A percentile compares a stretch with the other conserved stretches of the same genome.
These are phyloP conservation scores for Vigna hirtella DNA, from an alignment of 306 rosid species.

Conservation along the genomic window DNA sequence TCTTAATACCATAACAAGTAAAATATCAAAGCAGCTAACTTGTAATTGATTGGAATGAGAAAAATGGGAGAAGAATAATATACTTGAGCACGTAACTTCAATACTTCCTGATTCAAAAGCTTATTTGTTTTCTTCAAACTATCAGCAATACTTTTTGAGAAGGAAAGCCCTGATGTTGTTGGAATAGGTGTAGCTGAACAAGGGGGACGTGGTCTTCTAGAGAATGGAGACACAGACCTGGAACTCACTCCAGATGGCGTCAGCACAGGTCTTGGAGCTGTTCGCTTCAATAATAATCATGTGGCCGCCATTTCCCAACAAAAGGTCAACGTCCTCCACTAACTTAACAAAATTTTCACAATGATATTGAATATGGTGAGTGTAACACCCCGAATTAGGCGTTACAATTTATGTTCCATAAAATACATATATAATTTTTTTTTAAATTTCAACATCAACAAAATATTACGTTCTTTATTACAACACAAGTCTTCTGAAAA, in stretches of 20 bases:
- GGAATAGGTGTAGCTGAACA: slow-evolving; percentile 99
- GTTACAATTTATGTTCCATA: too few species aligned
- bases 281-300: slow-evolving; percentile 52
- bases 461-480: too few species aligned
- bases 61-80: slow-evolving; percentile 33
- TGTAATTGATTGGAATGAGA: slow-evolving; percentile 10
- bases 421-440: too few species aligned
- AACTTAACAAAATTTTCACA: too few species aligned
- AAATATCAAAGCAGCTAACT: slow-evolving; percentile 26
- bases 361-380: too few species aligned
- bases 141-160: slow-evolving; percentile 84
- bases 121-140: slow-evolving; percentile 94
- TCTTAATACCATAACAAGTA: slow-evolving; percentile 16
- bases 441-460: too few species aligned
- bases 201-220: slow-evolving; percentile 93
- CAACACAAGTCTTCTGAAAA: too few species aligned
- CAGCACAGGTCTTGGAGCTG: slow-evolving; percentile 81
- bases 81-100: slow-evolving; percentile 85
- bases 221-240: slow-evolving; percentile 94
- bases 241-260: slow-evolving; percentile 82
- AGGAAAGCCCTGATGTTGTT: slow-evolving; percentile 90
- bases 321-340: too few species aligned
- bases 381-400: too few species aligned
- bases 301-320: too few species aligned
- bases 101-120: slow-evolving; percentile 88